phyloP scores from a whole-genome alignment of 2,329 filamentous ascomycete species.

The Penicillium sp. region DNA sequence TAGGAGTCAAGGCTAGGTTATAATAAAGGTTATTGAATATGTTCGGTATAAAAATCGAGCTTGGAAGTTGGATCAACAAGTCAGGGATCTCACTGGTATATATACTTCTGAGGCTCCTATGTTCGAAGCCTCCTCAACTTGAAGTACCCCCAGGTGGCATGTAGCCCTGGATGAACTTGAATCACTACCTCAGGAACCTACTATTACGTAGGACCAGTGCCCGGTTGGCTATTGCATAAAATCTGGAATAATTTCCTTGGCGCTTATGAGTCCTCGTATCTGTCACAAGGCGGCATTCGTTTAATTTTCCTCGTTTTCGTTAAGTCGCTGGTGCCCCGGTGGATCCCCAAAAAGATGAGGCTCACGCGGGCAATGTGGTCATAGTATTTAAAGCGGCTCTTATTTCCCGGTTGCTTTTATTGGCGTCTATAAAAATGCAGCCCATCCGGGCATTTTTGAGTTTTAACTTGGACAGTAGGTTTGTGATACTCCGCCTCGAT shows the following conservation, averaged over 20 bases:
- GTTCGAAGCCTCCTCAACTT: too few species aligned
- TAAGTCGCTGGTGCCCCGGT: conserved; percentile 1
- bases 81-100: too few species aligned
- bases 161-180: too few species aligned
- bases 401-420: neutral
- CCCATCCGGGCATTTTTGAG: neutral
- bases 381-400: neutral
- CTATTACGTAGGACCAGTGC: too few species aligned
- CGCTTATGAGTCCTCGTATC: neutral
- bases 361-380: conserved; percentile 1
- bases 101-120: too few species aligned
- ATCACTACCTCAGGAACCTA: too few species aligned
- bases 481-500: neutral
- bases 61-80: too few species aligned
- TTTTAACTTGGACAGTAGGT: neutral
- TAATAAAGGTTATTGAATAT: too few species aligned
- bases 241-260: neutral
- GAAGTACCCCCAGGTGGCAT: too few species aligned
- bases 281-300: neutral
- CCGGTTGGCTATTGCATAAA: neutral
- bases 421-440: neutral
- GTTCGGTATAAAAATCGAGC: too few species aligned
- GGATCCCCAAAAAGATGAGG: conserved; percentile 1
- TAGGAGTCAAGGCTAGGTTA: too few species aligned
- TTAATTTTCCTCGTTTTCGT: neutral